Conservation (phyloP, 306 rosid species). For the Corylus heterophylla region DNA sequence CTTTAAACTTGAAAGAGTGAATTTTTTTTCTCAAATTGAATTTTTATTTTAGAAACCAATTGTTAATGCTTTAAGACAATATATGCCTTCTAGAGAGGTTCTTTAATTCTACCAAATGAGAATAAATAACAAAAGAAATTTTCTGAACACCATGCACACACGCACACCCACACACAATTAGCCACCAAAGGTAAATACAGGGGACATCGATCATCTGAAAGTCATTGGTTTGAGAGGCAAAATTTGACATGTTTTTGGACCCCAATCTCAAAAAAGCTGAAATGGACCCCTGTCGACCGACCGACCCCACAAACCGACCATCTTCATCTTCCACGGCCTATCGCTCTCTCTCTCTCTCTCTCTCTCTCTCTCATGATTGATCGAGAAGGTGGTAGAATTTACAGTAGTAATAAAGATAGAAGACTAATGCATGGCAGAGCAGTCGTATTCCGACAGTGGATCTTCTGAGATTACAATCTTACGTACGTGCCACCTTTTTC, state of each 20-base stretch:
- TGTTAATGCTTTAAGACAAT: no score
- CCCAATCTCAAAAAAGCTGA: constrained; percentile 16
- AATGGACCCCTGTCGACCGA: not conserved
- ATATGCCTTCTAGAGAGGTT: no score
- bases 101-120: not conserved
- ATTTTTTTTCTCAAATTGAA: no score
- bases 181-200: not conserved
- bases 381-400: not conserved
- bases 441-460: not conserved
- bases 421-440: not conserved
- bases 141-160: not conserved
- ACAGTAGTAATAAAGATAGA: not conserved
- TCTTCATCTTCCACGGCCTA: no score
- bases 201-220: not conserved
- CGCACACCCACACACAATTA: not conserved
- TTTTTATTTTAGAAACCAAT: no score
- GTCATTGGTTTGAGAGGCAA: not conserved
- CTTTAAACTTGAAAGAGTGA: no score
- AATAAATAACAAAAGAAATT: not conserved
- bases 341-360: not conserved
- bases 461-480: not conserved
- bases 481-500: not conserved
- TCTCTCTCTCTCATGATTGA: not conserved
- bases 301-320: constrained; percentile 23
- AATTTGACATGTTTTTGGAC: not conserved